Percentiles rank a stretch among this genome's conserved stretches.
Conservation (phyloP, 2,329 filamentous ascomycete genomes). For the Beauveria pseudobassiana region DNA sequence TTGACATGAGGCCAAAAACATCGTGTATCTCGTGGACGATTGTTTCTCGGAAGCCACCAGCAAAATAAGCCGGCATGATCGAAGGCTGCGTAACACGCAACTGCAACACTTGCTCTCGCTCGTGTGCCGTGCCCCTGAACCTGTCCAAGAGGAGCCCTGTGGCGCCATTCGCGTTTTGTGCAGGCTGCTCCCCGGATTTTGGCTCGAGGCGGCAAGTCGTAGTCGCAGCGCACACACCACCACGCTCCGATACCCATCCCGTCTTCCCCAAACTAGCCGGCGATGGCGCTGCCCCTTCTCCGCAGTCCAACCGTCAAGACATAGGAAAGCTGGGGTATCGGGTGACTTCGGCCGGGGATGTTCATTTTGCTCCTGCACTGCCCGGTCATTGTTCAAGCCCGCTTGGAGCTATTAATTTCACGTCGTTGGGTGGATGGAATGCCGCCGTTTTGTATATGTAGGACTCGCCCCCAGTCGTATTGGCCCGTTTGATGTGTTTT, state of each 20-base stretch:
- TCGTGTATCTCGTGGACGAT: too few relatives aligned
- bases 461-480: not conserved
- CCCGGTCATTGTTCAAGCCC: slow-evolving; percentile 6
- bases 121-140: not conserved
- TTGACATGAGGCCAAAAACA: too few relatives aligned
- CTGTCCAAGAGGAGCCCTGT: not conserved
- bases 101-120: not conserved
- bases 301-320: not conserved
- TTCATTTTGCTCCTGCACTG: not conserved
- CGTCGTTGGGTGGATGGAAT: not conserved
- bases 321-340: slow-evolving; percentile 3
- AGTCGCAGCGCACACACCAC: not conserved
- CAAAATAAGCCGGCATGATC: too few relatives aligned
- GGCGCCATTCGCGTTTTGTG: not conserved
- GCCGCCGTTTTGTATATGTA: not conserved
- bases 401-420: not conserved
- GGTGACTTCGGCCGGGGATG: slow-evolving; percentile 6
- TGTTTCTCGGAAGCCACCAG: not conserved
- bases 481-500: not conserved
- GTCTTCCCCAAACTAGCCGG: slow-evolving; percentile 2
- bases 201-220: not conserved
- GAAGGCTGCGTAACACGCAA: too few relatives aligned
- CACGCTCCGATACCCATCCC: not conserved
- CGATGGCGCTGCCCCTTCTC: slow-evolving; percentile 6
- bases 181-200: slow-evolving; percentile 2